Base-by-base conservation (phyloP, 768 basidiomycete genomes). In the Leccinum boreale region DNA sequence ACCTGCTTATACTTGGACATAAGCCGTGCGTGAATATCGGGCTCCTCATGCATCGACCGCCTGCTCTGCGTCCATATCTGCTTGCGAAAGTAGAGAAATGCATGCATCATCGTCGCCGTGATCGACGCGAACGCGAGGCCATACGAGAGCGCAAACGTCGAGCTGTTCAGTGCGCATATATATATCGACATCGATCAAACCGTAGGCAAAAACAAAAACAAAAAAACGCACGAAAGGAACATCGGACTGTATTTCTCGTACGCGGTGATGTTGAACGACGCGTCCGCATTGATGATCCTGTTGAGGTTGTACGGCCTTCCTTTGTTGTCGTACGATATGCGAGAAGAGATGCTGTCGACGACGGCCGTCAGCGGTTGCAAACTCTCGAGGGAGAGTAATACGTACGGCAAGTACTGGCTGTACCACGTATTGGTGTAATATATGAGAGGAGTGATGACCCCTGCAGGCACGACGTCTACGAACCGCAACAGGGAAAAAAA, bases 61-160 rank as follows among this genome's bases (percentile, higher is more conserved):
- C 85, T 84, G 28, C 85, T 74, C 70, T 91, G 89, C 0, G 71
- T 74, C 84, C 82, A 87, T 54, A 93, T 89, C 66, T 90, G 88
- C 67, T 89, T 87, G 63, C 89, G 83, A 80, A 85, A 90, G 73
- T 82, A 91, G 29, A 92, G 76, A 68, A 79, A 76, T 72, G 89
- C 83, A 64, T 94, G 92, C 29, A 79, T 82, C 59, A 91, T 67
- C 2, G 87, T 88, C 1, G 90, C 81, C 0, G 90, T 89, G 69
- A 93, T 86, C 28, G 85, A 81, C 3, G 90, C 90, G 62, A 94
- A 94, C 21, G 87, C 88, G 9, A 93, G 76, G 19, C 86, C 91
- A 64, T 93, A 94, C 9, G 85, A 79, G 36, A 93, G 73, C 11
- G 92, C 86, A 65, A 92, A 93, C 0, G 89, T 87, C 28, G 83